Evolutionary conservation across 2,329 filamentous ascomycete genomes (phyloP).

Genomic region (Fonsecaea erecta): DNA sequence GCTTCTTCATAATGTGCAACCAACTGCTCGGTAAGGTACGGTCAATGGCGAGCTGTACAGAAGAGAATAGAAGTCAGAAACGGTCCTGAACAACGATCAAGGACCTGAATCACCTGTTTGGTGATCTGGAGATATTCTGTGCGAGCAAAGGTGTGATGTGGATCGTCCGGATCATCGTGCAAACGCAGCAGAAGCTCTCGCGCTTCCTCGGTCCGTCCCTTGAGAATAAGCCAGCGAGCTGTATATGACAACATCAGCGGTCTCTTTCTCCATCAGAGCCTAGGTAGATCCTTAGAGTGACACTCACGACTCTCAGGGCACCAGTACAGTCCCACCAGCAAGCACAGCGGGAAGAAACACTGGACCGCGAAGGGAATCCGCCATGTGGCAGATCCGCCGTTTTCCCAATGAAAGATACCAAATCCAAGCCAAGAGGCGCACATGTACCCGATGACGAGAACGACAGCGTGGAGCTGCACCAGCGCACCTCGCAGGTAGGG

Average conservation of each 20-base stretch:
- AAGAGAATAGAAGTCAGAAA: too few species aligned
- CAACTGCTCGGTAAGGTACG: slow-evolving; percentile 30
- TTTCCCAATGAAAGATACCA: slow-evolving; percentile 34
- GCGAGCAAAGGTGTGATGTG: slow-evolving; percentile 22
- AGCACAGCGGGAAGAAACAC: slow-evolving; percentile 29
- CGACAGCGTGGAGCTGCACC: slow-evolving; percentile 32
- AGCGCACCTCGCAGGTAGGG: slow-evolving; percentile 30
- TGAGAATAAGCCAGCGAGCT: slow-evolving; percentile 34
- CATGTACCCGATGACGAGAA: slow-evolving; percentile 32
- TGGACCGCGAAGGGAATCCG: slow-evolving; percentile 29
- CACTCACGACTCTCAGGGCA: too few species aligned
- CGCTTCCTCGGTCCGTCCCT: slow-evolving; percentile 33
- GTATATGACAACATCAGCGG: slow-evolving; percentile 17
- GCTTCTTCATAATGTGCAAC: slow-evolving; percentile 32
- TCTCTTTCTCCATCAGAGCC: not conserved
- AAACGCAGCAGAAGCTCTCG: slow-evolving; percentile 29
- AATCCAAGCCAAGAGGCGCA: slow-evolving; percentile 35
- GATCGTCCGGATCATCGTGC: slow-evolving; percentile 25
- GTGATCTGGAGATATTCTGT: slow-evolving; percentile 36
- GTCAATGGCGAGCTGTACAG: slow-evolving; percentile 34
- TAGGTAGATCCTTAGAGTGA: slow-evolving; percentile 30
- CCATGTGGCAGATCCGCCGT: slow-evolving; percentile 35
- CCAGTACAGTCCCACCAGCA: slow-evolving; percentile 31
- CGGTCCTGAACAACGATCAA: too few species aligned
- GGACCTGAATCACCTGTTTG: too few species aligned